Conservation (phyloP, 2,329 filamentous ascomycete species). For the Fusarium nygamai region DNA sequence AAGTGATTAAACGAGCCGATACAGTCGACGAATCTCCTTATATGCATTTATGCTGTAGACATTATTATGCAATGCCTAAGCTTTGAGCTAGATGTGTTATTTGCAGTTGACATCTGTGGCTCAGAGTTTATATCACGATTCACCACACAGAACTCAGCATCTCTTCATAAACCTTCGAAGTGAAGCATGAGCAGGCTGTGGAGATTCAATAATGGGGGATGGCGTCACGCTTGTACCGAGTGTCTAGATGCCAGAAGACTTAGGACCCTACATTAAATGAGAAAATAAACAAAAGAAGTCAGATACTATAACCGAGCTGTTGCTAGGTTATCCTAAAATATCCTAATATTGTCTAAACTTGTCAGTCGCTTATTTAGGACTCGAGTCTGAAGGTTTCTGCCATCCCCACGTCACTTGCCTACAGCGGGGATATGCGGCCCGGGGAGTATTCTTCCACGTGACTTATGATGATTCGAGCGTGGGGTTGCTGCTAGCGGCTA, state of each 20-base stretch:
- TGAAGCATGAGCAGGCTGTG: not conserved
- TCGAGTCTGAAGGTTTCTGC: not conserved
- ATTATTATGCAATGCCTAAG: not conserved
- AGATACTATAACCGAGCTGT: not conserved
- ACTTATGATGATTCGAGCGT: not conserved
- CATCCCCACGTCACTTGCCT: not conserved
- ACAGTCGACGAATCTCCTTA: not conserved
- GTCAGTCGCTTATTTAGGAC: not conserved
- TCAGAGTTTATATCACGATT: not conserved
- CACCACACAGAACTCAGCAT: not conserved
- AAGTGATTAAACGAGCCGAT: not conserved
- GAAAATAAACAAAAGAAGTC: not conserved
- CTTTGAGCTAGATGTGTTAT: too few relatives aligned
- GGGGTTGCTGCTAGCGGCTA: slow-evolving; percentile 9
- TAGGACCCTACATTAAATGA: too few relatives aligned
- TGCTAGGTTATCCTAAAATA: not conserved
- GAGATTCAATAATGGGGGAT: slow-evolving; percentile 1
- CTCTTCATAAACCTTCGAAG: not conserved
- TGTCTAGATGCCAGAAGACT: not conserved
- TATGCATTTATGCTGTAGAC: not conserved
- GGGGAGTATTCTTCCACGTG: not conserved
- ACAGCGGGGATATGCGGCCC: not conserved
- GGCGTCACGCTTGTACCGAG: not conserved
- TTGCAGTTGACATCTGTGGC: not conserved
- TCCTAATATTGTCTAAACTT: not conserved